Evolutionary conservation across 2,329 filamentous ascomycete species (phyloP), one percentile per base, ranked within the genome.

Genomic region (Cephalotrichum gorgonifer): DNA sequence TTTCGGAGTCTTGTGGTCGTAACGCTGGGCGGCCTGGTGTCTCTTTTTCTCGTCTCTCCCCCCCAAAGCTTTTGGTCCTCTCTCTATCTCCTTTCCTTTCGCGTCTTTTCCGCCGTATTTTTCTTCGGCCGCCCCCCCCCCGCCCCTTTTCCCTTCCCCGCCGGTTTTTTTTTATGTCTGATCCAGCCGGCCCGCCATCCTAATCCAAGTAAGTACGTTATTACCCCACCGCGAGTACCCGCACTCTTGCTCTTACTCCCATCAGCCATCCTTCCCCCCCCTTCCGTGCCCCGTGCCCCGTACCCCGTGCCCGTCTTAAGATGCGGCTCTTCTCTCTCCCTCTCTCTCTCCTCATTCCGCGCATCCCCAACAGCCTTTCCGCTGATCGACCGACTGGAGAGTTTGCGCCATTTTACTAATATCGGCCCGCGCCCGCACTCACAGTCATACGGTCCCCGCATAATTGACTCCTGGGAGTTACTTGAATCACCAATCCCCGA

Each of bases 1-100:
- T 41, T 48, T 48, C 39, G 46, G 35, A 42, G 46, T 48, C 46
- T 47, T 38, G 30, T 43, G 33, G 46, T 48, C 46, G 42, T 28
- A 20, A 41, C 46, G 20, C 15, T 39, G 46, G 27, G 46, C 27
- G 46, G 46, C 46, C 35, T 47, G 44, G 43, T 41, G 26, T 47
- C 35, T 20, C 42, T 17, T 42, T 38, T 33, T 17, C 44, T 38
- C 41, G 14, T 43, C n/a, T 22, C 26, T 38, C 47, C 28, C 27
- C 12, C 23, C n/a, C 45, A 23, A 45, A 41, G 23, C 28, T 43
- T 12, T 30, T 30, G 25, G 25, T 31, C 46, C 6, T 25, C 43
- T 41, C 25, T 15, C 23, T 27, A 41, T 42, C 33, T 26, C 25
- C 46, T 27, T 17, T 30, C 30, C 30, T 39, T 42, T 27, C 41